These are phyloP conservation scores for Metschnikowia vanudenii DNA, from an alignment of 805 yeast species.

Conservation along the genomic window DNA sequence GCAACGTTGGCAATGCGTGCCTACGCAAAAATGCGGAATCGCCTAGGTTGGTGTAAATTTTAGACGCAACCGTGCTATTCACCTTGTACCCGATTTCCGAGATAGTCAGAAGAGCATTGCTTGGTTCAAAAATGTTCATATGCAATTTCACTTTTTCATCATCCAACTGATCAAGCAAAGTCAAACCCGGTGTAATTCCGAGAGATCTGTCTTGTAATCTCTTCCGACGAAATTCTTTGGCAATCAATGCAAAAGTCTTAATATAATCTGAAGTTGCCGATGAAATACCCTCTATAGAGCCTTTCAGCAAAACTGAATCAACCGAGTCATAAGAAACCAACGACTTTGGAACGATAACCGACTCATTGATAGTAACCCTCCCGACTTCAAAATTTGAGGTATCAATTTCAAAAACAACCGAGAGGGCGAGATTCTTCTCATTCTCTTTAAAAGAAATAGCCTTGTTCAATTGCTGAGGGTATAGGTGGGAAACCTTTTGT, in stretches of 20 bases:
- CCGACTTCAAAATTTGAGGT: slow-evolving; percentile 67
- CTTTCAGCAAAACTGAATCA: slow-evolving; percentile 47
- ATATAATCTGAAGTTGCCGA: slow-evolving; percentile 65
- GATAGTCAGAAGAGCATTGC: slow-evolving; percentile 54
- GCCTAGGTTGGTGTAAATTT: slow-evolving; percentile 71
- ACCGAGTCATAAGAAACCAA: slow-evolving; percentile 53
- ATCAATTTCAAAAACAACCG: slow-evolving; percentile 80
- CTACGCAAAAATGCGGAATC: slow-evolving; percentile 82
- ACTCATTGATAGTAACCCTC: slow-evolving; percentile 74
- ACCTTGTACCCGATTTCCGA: slow-evolving; percentile 79
- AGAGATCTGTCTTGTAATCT: slow-evolving; percentile 52
- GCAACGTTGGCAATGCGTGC: slow-evolving; percentile 79
- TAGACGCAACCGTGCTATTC: slow-evolving; percentile 83
- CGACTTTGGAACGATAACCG: slow-evolving; percentile 63
- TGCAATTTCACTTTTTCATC: slow-evolving; percentile 76
- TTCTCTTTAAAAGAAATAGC: slow-evolving; percentile 60
- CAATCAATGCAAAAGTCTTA: slow-evolving; percentile 60
- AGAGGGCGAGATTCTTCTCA: slow-evolving; percentile 62
- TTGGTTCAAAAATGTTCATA: slow-evolving; percentile 68
- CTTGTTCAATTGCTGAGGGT: slow-evolving; percentile 65
- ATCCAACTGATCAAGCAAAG: slow-evolving; percentile 76
- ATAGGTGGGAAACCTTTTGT: slow-evolving; percentile 64
- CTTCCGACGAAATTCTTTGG: slow-evolving; percentile 68
- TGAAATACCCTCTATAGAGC: slow-evolving; percentile 29
- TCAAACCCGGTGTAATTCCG: slow-evolving; percentile 51